phyloP scores from a whole-genome alignment of 2,329 filamentous ascomycete species.

The Escovopsis sp. region DNA sequence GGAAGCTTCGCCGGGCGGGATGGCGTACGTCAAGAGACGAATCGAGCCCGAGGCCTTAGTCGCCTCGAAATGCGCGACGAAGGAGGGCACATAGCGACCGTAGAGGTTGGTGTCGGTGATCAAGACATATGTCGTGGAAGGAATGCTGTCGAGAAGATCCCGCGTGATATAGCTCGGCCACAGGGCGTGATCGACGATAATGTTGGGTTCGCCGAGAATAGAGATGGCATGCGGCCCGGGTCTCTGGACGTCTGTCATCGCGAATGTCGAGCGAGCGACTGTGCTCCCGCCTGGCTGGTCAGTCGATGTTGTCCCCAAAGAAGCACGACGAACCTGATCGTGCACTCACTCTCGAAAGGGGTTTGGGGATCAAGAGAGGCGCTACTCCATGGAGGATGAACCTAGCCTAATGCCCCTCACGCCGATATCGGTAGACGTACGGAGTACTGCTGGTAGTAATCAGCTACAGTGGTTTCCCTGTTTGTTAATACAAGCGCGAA shows the following conservation, averaged over 20 bases:
- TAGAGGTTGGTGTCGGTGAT: constrained; percentile 92
- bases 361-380: too few relatives aligned
- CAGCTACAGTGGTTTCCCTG: too few relatives aligned
- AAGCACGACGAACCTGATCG: too few relatives aligned
- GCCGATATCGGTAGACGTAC: too few relatives aligned
- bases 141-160: constrained; percentile 63
- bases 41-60: constrained; percentile 21
- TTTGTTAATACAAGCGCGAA: too few relatives aligned
- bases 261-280: constrained; percentile 1
- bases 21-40: constrained; percentile 70
- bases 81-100: constrained; percentile 63
- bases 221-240: constrained; percentile 44
- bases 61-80: constrained; percentile 32
- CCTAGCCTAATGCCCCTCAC: too few relatives aligned
- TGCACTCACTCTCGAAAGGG: too few relatives aligned
- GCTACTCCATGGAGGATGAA: too few relatives aligned
- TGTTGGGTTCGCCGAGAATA: constrained; percentile 79
- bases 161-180: constrained; percentile 69
- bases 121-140: constrained; percentile 85
- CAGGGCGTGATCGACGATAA: constrained; percentile 81
- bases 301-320: too few relatives aligned
- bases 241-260: constrained; percentile 12
- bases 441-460: too few relatives aligned
- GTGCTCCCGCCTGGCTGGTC: neutral
- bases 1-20: constrained; percentile 82